phyloP scores from a whole-genome alignment of 148 eudicot genomes.

The Salicornia ramosissima region DNA sequence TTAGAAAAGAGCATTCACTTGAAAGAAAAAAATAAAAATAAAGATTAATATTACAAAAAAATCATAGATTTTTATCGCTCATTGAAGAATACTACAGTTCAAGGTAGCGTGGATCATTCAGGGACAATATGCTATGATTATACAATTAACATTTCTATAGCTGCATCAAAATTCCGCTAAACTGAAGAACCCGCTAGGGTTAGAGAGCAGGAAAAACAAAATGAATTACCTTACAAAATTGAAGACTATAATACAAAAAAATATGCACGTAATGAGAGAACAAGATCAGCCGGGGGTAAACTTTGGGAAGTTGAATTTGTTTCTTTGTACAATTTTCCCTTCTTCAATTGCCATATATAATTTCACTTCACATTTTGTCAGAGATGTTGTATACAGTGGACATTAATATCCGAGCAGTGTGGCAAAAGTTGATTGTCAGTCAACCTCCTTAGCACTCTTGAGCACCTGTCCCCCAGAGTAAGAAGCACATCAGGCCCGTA shows the following conservation, averaged over 20 bases:
- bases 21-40: no score
- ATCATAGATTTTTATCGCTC: conserved; percentile 2
- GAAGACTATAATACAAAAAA: conserved; percentile 37
- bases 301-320: conserved; percentile 6
- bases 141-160: conserved; percentile 30
- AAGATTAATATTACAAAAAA: neutral
- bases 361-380: conserved; percentile 21
- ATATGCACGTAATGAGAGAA: conserved; percentile 18
- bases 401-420: conserved; percentile 9
- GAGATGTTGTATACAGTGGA: conserved; percentile 25
- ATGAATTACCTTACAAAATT: conserved; percentile 45
- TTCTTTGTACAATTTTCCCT: conserved; percentile 27
- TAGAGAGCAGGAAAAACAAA: conserved; percentile 13
- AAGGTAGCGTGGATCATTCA: neutral
- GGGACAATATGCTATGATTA: conserved; percentile 13
- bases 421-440: conserved; percentile 32
- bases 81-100: conserved; percentile 3
- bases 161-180: conserved; percentile 17
- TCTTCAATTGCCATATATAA: conserved; percentile 22
- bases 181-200: conserved; percentile 13
- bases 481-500: conserved; percentile 49
- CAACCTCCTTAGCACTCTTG: conserved; percentile 56
- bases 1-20: neutral
- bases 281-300: conserved; percentile 21
- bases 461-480: conserved; percentile 64